Base-by-base conservation (phyloP, 176 grass and related monocot species). In the Ampelocalamus luodianensis region DNA sequence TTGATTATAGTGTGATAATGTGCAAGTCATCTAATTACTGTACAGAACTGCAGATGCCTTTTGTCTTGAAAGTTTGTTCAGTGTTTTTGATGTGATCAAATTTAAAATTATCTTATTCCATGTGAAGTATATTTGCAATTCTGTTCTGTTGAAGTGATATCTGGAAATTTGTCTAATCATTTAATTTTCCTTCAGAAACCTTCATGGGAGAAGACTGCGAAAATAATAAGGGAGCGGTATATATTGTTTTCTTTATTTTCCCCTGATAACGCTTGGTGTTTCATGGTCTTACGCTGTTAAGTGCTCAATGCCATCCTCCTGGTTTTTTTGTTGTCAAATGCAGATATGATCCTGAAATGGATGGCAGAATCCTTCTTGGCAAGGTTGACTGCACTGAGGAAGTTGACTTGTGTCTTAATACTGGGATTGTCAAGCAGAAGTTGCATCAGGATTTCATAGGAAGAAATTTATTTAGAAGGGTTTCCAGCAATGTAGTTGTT, bases 331-430 rank as follows among this genome's bases (percentile, higher is more conserved):
- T 29, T 29, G 17, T 79, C 32, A 61, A 63, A 73, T 90, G 74
- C 77, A 99, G 96, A 88, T 91, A 96, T 96, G 91, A 99, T 85
- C 96, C 93, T 83, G 93, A 96, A 86, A 96, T 94, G 81, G 96
- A 99, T 84, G 93, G 93, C 42, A 87, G 93, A 75, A 99, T 99
- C 80, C 72, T 99, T 80, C 76, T 96, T 36, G 88, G 75, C 79
- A 99, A 88, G 18, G 93, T 96, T 90, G 96, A 99, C 84, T 99
- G 96, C 87, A 94, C 93, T 50, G 72, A 82, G 23, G 85, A 94
- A 82, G 40, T 14, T 78, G 96, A 94, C 10, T 38, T 38, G 37
- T 38, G 37, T 38, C 37, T 38, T 3, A 0, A 38, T 38, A 5
- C 29, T 38, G 2, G 5, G 37, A 38, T 38, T 38, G 37, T 45